Evolutionary conservation across 495 filamentous ascomycete genomes (phyloP), one percentile per base, ranked within the genome.

Genomic region (Staphylotrichum longicolle): DNA sequence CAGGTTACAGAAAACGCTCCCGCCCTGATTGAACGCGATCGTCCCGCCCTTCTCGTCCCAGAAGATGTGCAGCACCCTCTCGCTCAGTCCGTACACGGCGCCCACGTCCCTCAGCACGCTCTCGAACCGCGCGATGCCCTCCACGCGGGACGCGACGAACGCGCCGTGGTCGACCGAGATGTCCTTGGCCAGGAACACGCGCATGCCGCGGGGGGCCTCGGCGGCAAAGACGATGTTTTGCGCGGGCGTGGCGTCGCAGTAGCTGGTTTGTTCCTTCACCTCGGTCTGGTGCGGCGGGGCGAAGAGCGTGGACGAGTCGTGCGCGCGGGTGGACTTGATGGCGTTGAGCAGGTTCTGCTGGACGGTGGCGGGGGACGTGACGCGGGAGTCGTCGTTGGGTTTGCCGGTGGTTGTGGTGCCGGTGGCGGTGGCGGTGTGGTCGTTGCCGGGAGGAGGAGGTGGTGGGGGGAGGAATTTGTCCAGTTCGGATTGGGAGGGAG

Each of bases 1-100:
- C 63, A 92, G 83, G 68, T 98, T 99, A 80, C 91, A 97, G 78
- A 98, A 98, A 39, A 98, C 83, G 65, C 86, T 88, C 50, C 93
- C 92, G 45, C 82, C 81, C 30, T 79, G 79, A 33, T 66, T 99
- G 82, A 99, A 99, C 0, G 95, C 94, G 61, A 99, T 96, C 2
- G 91, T 91, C 63, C 81, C 82, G 8, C 90, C 87, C 8, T 77
- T 75, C 20, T 88, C 83, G 62, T 96, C 92, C 64, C 91, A 92
- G 80, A 92, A 96, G 62, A 98, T 88, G 70, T 95, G 92, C 47
- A 97, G 63, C 32, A 79, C 78, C 44, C 82, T 75, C 9, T 76
- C 70, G 3, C 78, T 68, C 34, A 96, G 77, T 10, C 81, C 77
- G 71, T 95, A 96, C 30, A 95, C 80, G 3, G 75, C 78, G 6